phyloP scores from a whole-genome alignment of 768 basidiomycete genomes.

The Dacryopinax primogenitus region DNA sequence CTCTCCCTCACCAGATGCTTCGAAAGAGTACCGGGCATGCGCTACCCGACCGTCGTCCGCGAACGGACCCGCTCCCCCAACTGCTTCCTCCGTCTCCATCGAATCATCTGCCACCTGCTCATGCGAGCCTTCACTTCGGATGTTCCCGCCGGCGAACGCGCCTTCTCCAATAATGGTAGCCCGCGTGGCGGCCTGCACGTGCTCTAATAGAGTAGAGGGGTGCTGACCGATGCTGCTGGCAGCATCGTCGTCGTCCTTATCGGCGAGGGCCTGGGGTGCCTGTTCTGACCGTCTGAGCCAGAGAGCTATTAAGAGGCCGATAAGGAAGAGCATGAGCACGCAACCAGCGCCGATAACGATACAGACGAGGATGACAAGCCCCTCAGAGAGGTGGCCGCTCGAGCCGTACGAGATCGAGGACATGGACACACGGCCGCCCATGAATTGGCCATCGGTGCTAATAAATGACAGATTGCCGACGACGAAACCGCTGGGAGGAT shows the following conservation, averaged over 20 bases:
- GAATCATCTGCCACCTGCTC: constrained; percentile 21
- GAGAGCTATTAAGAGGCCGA: constrained; percentile 75
- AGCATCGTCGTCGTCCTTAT: constrained; percentile 60
- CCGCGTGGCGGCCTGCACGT: constrained; percentile 81
- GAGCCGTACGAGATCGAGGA: constrained; percentile 34
- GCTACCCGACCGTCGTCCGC: constrained; percentile 64
- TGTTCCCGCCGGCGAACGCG: constrained; percentile 16
- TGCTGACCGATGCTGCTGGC: constrained; percentile 57
- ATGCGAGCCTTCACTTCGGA: constrained; percentile 9
- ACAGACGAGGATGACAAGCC: constrained; percentile 90
- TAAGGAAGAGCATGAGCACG: constrained; percentile 70
- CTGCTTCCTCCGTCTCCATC: constrained; percentile 53
- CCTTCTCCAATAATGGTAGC: constrained; percentile 58
- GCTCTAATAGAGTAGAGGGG: constrained; percentile 76
- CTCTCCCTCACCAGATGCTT: constrained; percentile 67
- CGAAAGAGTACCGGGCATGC: constrained; percentile 72
- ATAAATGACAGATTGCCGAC: constrained; percentile 58
- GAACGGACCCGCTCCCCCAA: constrained; percentile 30
- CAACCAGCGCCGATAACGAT: constrained; percentile 94
- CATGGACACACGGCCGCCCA: constrained; percentile 53
- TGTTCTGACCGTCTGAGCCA: constrained; percentile 51
- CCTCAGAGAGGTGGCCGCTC: constrained; percentile 33
- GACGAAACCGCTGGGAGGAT: constrained; percentile 60
- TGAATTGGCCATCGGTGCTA: constrained; percentile 39
- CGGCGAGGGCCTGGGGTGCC: constrained; percentile 41